Evolutionary conservation across 768 basidiomycete species (phyloP), one percentile per base, ranked within the genome.

Genomic region (Lactarius hengduanensis): DNA sequence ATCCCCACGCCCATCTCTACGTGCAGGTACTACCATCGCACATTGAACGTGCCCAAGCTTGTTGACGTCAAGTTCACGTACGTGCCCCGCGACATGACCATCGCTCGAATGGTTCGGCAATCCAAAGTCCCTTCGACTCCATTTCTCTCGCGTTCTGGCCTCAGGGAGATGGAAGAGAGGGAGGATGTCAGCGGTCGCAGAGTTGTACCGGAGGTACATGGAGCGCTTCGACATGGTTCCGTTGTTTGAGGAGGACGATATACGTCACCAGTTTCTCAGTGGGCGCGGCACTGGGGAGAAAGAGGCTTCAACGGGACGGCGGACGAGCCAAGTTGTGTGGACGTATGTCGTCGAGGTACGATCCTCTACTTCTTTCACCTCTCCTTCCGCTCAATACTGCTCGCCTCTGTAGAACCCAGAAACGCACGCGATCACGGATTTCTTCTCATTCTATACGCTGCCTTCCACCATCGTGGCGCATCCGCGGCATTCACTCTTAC

Each of bases 371-470:
- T 56, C 59, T 57, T 41, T 40, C 62, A 20, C 30, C 18, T 47
- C 53, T 28, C 55, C 57, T 69, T 50, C 61, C 61, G 41, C 60
- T n/a, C 28, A 32, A 56, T 36, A 40, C n/a, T 45, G 22, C n/a
- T 13, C n/a, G 47, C 47, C 10, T 50, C n/a, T 26, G 28, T 68
- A 98, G 96, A 84, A 98, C 76, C 90, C 92, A 2, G 77, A 84
- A 65, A 90, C 90, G 3, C 86, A 90, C 66, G 83, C 83, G 68
- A 89, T 99, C 72, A 98, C 96, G 2, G 97, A 99, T 78, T 91
- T 96, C 74, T 90, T 98, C 78, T 96, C 96, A 10, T 96, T 98
- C 80, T 99, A 97, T 76, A 92, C 92, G 16, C 86, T 99, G 28
- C 96, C 97, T 0, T 98, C 96, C 5, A 91, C 94, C 1, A 87